Evolutionary conservation across 768 basidiomycete genomes (phyloP).

Genomic region (Cyathus striatus): DNA sequence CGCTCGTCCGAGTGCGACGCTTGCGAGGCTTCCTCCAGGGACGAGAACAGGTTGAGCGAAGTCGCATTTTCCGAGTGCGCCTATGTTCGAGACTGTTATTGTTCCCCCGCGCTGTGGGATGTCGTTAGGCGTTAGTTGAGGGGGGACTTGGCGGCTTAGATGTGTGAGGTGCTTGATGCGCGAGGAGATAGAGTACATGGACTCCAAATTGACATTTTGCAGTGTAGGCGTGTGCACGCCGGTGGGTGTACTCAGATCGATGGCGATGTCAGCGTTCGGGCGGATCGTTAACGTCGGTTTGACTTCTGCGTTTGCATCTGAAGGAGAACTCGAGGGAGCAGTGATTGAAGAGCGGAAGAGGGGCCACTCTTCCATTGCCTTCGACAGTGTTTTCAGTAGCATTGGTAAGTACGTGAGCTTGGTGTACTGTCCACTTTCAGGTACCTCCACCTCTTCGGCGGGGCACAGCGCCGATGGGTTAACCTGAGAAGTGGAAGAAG

Average conservation of each 20-base stretch:
- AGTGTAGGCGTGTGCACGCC: constrained; percentile 83
- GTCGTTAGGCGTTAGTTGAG: constrained; percentile 56
- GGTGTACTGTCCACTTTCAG: constrained; percentile 50
- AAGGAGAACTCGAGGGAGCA: constrained; percentile 14
- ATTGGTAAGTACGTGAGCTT: constrained; percentile 80
- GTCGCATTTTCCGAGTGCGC: no score
- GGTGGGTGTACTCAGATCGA: constrained; percentile 77
- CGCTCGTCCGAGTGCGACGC: constrained; percentile 76
- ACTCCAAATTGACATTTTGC: constrained; percentile 43
- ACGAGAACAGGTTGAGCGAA: no score
- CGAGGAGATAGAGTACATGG: constrained; percentile 58
- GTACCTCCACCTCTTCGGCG: constrained; percentile 39
- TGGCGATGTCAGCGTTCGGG: constrained; percentile 65
- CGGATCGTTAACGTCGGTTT: constrained; percentile 74
- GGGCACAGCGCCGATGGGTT: constrained; percentile 34
- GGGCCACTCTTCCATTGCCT: constrained; percentile 81
- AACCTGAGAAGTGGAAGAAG: constrained; percentile 17
- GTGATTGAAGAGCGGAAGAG: constrained; percentile 76
- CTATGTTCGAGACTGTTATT: constrained; percentile 71
- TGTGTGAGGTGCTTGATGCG: constrained; percentile 54
- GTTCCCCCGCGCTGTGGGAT: constrained; percentile 78
- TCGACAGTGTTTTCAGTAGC: constrained; percentile 76
- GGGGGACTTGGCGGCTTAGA: constrained; percentile 65
- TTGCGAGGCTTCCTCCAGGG: no score
- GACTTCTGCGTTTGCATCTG: no score